Evolutionary conservation across 441 rosid species (phyloP), one percentile per base, ranked within the genome.

Genomic region (Hura crepitans): DNA sequence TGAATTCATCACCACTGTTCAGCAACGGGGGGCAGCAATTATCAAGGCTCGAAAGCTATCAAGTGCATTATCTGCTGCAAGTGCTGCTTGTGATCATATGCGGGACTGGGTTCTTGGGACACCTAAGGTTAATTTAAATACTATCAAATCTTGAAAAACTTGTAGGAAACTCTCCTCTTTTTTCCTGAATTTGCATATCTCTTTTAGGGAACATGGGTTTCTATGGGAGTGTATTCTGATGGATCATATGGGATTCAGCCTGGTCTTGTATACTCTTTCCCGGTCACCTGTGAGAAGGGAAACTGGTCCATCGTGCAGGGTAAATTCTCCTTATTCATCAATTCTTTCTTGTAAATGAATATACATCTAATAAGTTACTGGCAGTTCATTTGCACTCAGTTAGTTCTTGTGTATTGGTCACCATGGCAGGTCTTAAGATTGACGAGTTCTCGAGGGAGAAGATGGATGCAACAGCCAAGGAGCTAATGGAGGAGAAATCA

Each of bases 201-300:
- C n/a, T 25, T 23, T 51, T 57, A 89, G 92, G 97, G 97, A 43
- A 85, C 79, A 23, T 89, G 94, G 96, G 89, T 86, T 27, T 93
- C 97, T 23, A 90, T 87, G 97, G 98, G 97, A 62, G 98, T 91
- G 27, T 87, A 75, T 50, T 93, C 94, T 25, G 97, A 93, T 78
- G 97, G 97, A 11, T 93, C 96, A 30, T 93, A 91, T 35, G 88
- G 88, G 23, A 80, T 89, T 49, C 84, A 73, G 31, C 71, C 90
- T 12, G 97, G 97, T 56, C 76, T 93, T 57, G 58, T 93, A 20
- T 91, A 91, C 83, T 91, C 97, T 3, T 93, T 87, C 64, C 96
- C 97, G 0, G 94, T 91, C 62, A 82, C 80, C 4, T 89, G 94
- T 55, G 81, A 82, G 68, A 87, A 87, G 33, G 94, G 94, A 68